phyloP scores from a whole-genome alignment of 2,329 filamentous ascomycete genomes.

The Paraphaeosphaeria sporulosa region DNA sequence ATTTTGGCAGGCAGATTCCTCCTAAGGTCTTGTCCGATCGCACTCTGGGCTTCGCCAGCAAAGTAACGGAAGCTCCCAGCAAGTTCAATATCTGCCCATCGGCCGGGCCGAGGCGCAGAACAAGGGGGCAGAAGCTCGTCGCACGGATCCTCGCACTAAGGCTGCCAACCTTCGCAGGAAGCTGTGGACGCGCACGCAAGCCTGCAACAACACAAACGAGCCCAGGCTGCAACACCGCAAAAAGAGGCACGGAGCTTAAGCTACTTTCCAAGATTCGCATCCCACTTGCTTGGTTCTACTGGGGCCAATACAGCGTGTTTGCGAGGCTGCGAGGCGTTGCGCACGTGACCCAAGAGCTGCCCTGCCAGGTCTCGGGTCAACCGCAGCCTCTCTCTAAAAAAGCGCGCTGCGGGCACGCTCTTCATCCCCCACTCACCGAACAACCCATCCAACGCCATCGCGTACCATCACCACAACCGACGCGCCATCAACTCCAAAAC shows the following conservation, averaged over 20 bases:
- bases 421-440: constrained; percentile 27
- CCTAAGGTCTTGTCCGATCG: not conserved
- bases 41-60: not conserved
- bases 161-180: constrained; percentile 27
- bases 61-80: not conserved
- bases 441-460: constrained; percentile 45
- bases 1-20: not conserved
- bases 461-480: constrained; percentile 42
- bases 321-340: constrained; percentile 17
- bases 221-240: constrained; percentile 30
- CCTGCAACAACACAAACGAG: constrained; percentile 24
- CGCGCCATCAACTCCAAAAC: constrained; percentile 42
- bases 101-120: constrained; percentile 11
- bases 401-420: not conserved
- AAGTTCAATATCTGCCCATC: not conserved
- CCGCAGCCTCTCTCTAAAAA: not conserved
- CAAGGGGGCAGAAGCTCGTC: constrained; percentile 5
- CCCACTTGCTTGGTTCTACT: constrained; percentile 26
- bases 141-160: constrained; percentile 24
- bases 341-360: constrained; percentile 24
- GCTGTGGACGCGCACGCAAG: constrained; percentile 29
- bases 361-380: not conserved
- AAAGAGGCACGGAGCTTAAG: constrained; percentile 21
- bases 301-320: constrained; percentile 23
- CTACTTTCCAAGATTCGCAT: constrained; percentile 25